phyloP scores from a whole-genome alignment of 2,329 filamentous ascomycete genomes.

The Sporothrix brasiliensis region DNA sequence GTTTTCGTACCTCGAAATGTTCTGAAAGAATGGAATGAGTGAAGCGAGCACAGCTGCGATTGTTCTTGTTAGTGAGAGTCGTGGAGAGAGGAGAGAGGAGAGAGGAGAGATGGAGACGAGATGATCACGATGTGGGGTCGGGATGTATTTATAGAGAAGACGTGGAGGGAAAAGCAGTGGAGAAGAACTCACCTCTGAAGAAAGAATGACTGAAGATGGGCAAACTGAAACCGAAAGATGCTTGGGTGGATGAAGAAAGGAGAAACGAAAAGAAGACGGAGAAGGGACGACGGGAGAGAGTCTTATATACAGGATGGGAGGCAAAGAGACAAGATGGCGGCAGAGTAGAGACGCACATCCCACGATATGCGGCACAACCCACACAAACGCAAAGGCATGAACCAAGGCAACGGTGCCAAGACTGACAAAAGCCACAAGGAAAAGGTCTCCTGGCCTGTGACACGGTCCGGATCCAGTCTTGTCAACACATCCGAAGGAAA shows the following conservation, averaged over 20 bases:
- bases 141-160: not conserved
- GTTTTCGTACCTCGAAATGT: conserved; percentile 47
- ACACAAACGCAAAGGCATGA: conserved; percentile 38
- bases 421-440: conserved; percentile 33
- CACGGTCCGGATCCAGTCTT: conserved; percentile 19
- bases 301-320: conserved; percentile 46
- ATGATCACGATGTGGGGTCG: conserved; percentile 1
- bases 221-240: conserved; percentile 40
- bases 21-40: conserved; percentile 47
- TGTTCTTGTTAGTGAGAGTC: not conserved
- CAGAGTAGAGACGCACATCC: not conserved
- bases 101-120: not conserved
- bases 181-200: conserved; percentile 48
- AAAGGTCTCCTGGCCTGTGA: conserved; percentile 38
- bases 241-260: conserved; percentile 44
- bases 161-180: not conserved
- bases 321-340: not conserved
- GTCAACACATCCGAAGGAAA: conserved; percentile 20
- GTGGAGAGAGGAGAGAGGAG: not conserved
- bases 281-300: conserved; percentile 35
- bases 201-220: conserved; percentile 48
- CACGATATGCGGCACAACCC: conserved; percentile 23
- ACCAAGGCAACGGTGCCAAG: conserved; percentile 41
- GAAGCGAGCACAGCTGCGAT: conserved; percentile 54
- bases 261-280: conserved; percentile 37